Percentiles rank a stretch among this genome's conserved stretches.
Conservation (phyloP, 106 monocot species). For the Alisma plantagoaquatica region DNA sequence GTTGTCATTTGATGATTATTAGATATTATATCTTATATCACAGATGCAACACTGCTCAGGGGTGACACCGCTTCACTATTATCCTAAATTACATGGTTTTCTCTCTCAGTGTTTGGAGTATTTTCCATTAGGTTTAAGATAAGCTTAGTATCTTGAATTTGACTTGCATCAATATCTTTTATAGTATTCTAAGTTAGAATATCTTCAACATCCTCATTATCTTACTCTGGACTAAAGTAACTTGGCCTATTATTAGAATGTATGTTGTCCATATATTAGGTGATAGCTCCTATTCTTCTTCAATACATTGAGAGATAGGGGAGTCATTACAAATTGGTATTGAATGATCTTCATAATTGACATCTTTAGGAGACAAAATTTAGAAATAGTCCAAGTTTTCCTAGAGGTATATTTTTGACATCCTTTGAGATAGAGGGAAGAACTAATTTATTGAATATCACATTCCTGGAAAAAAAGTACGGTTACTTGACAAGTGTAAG, state of each 20-base stretch:
- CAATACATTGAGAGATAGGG: neutral
- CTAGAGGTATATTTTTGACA: neutral
- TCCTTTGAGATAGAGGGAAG: too few species aligned
- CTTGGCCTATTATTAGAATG: too few species aligned
- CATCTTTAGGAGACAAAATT: neutral
- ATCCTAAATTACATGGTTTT: neutral
- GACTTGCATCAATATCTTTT: neutral
- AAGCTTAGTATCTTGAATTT: neutral
- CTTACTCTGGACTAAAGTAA: too few species aligned
- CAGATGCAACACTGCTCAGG: neutral
- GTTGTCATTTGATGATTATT: conserved; percentile 1
- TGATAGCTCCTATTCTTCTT: too few species aligned
- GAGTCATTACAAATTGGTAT: neutral
- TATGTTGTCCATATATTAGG: too few species aligned
- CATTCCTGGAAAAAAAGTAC: neutral
- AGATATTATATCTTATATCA: neutral
- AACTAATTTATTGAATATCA: neutral
- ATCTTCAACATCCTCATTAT: too few species aligned
- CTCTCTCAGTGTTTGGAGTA: neutral
- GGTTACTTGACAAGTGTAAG: neutral
- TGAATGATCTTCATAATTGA: neutral
- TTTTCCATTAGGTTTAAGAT: too few species aligned
- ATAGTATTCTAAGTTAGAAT: too few species aligned
- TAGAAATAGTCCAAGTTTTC: neutral
- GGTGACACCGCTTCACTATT: neutral